These are phyloP conservation scores for Poa pratensis DNA, from an alignment of 176 grass and related monocot species.

Conservation along the genomic window DNA sequence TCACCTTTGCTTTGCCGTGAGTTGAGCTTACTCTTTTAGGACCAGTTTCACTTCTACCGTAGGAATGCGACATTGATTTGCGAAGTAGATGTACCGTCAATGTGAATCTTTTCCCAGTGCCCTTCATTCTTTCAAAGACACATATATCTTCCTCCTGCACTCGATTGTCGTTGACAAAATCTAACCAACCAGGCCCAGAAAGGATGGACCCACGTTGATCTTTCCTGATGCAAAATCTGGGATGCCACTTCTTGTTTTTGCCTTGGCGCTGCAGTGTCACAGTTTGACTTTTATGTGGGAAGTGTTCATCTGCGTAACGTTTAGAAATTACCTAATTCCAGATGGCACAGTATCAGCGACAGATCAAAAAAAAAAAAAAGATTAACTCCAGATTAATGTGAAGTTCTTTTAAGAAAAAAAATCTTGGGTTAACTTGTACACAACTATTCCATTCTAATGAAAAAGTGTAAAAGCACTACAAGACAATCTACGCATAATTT, in stretches of 20 bases:
- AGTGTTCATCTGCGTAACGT: constrained; percentile 31
- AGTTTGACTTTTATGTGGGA: constrained; percentile 25
- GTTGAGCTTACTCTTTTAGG: neutral
- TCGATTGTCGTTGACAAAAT: constrained; percentile 47
- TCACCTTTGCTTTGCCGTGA: neutral
- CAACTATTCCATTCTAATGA: neutral
- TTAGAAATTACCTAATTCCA: constrained; percentile 43
- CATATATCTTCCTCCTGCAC: constrained; percentile 49
- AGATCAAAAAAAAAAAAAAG: neutral
- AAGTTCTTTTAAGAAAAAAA: neutral
- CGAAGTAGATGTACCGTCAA: constrained; percentile 45
- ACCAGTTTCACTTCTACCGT: neutral
- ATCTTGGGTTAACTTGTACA: neutral
- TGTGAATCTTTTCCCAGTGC: neutral
- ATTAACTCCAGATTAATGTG: neutral
- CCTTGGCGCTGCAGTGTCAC: neutral
- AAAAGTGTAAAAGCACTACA: neutral
- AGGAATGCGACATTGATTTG: neutral
- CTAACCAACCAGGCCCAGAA: constrained; percentile 40
- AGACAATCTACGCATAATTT: neutral
- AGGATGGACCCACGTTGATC: constrained; percentile 4
- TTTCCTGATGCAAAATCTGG: constrained; percentile 31
- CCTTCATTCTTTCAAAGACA: constrained; percentile 37
- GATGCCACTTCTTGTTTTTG: constrained; percentile 42
- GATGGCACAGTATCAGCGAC: neutral